Conservation (phyloP, 176 grass and related monocot genomes). For the Triticum monococcum region DNA sequence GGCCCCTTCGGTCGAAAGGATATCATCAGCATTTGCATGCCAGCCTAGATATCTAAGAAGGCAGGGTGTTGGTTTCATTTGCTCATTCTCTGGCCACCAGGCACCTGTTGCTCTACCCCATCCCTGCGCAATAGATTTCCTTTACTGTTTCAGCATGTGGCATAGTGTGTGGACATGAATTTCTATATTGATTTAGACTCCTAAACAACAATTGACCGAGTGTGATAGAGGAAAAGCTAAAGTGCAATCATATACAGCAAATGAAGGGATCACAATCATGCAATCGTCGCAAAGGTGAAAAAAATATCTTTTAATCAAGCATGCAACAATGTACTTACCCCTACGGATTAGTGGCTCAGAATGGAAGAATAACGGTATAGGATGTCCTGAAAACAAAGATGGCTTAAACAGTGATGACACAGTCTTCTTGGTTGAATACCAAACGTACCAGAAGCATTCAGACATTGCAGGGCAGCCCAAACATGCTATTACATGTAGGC, state of each 20-base stretch:
- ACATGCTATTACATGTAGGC: conserved; percentile 27
- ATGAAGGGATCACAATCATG: conserved; percentile 34
- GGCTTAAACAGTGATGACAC: conserved; percentile 6
- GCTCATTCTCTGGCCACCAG: conserved; percentile 40
- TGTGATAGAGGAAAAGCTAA: conserved; percentile 9
- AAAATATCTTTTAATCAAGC: conserved; percentile 28
- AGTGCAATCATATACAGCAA: conserved; percentile 30
- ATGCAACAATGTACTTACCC: not conserved
- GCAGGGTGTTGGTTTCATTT: conserved; percentile 47
- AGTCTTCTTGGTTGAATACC: conserved; percentile 16
- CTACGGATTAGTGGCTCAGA: not conserved
- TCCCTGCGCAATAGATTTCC: conserved; percentile 41
- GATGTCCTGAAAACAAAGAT: not conserved
- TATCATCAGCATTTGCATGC: conserved; percentile 50
- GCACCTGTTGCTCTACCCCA: conserved; percentile 21
- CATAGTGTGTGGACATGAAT: conserved; percentile 13
- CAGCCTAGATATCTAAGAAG: conserved; percentile 75
- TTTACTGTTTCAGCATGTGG: conserved; percentile 54
- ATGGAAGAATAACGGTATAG: conserved; percentile 1
- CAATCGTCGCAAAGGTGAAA: conserved; percentile 27
- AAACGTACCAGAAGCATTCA: conserved; percentile 28
- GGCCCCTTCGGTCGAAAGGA: conserved; percentile 51
- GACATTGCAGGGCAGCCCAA: conserved; percentile 19
- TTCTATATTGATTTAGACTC: conserved; percentile 33
- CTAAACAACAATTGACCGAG: conserved; percentile 27